Evolutionary conservation across 805 yeast genomes (phyloP), one percentile per base, ranked within the genome.

Genomic region (Kodamaea restingae): DNA sequence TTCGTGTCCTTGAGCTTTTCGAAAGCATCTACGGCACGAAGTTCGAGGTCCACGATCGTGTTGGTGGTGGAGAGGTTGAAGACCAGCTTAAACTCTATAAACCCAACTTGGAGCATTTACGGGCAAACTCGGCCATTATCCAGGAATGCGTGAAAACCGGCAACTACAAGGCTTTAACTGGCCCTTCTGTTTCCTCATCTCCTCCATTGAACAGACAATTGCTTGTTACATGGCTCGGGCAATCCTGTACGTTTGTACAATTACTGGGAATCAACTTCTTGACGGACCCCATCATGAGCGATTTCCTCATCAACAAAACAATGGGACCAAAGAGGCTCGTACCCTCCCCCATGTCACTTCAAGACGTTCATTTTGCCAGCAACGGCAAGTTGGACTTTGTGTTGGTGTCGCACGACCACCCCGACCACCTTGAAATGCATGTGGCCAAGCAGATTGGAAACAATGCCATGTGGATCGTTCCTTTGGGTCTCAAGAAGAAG

Each of bases 211-310:
- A 31, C 8, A 65, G 75, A 18, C 70, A 83, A 48, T 44, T 85
- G 49, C 70, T 84, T 2, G 75, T 83, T 52, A 88, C 96, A 0
- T 91, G 98, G 98, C 60, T 91, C 30, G 98, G 98, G 3, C 98
- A 91, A 57, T 83, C 93, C 41, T 88, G 96, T 59, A 75, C 90
- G 2, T 73, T 77, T 38, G 66, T 88, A 3, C 88, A 85, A 51
- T 58, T 88, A 2, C 73, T 83, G 4, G 81, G 83, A 2, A 61
- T 86, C n/a, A 84, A 81, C 43, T 70, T 91, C 42, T 58, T 91
- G 27, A 84, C 96, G 2, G 98, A 91, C 58, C 98, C 98, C 1
- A 63, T 88, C 22, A 82, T 91, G 51, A 65, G 73, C 36, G 75
- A 83, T 44, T 79, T 75, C 47, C 65, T 91, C 24, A 73, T 91